phyloP scores from a whole-genome alignment of 2,329 filamentous ascomycete genomes.

The Calonectria multiphialidica region DNA sequence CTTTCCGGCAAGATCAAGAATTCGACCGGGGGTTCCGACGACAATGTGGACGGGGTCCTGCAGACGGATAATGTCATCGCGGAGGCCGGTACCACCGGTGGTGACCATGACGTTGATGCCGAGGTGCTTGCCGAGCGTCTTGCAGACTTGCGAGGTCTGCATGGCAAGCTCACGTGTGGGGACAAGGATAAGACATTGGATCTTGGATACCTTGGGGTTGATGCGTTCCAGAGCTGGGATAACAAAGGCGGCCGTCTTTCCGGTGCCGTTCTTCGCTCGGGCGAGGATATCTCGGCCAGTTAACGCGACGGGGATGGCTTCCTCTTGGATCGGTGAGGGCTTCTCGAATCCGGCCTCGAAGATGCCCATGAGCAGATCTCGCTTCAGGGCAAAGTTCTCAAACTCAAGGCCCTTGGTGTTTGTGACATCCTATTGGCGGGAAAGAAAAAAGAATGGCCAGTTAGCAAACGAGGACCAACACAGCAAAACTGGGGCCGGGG shows the following conservation, averaged over 20 bases:
- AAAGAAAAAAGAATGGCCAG: constrained; percentile 26
- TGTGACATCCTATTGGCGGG: constrained; percentile 84
- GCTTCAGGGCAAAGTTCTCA: constrained; percentile 95
- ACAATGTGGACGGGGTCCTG: constrained; percentile 97
- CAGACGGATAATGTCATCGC: constrained; percentile 96
- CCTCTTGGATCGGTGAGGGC: constrained; percentile 98
- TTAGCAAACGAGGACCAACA: constrained; percentile 30
- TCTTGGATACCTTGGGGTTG: constrained; percentile 96
- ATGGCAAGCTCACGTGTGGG: constrained; percentile 97
- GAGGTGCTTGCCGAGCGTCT: constrained; percentile 96
- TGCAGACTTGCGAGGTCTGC: constrained; percentile 99
- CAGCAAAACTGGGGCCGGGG: not conserved
- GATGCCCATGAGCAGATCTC: constrained; percentile 97
- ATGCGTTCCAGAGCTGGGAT: constrained; percentile 96
- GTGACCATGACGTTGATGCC: constrained; percentile 99
- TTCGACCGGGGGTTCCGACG: constrained; percentile 95
- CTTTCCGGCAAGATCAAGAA: constrained; percentile 95
- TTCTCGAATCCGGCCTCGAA: constrained; percentile 99
- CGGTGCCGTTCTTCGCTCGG: constrained; percentile 97
- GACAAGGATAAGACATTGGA: constrained; percentile 95
- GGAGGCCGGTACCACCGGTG: constrained; percentile 93
- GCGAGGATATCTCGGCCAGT: constrained; percentile 96
- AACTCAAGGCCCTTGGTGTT: constrained; percentile 98
- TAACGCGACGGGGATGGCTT: constrained; percentile 95
- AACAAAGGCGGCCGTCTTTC: constrained; percentile 98